Evolutionary conservation across 768 basidiomycete species (phyloP).

Genomic region (Pleurotus salmoneostramineus): DNA sequence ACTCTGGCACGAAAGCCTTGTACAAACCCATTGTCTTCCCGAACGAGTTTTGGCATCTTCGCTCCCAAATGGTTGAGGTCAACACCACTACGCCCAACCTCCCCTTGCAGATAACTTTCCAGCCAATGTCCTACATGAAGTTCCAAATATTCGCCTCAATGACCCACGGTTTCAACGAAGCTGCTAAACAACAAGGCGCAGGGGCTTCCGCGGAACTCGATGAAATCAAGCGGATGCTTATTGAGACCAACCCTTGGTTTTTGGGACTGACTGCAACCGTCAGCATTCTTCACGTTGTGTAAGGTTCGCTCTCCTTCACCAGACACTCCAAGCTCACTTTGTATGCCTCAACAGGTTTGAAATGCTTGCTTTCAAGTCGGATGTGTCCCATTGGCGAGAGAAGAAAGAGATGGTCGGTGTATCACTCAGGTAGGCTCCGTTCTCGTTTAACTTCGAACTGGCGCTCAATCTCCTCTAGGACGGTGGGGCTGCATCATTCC

Average conservation of each 20-base stretch:
- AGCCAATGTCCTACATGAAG: slow-evolving; percentile 83
- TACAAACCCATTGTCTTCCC: slow-evolving; percentile 90
- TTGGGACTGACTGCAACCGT: slow-evolving; percentile 81
- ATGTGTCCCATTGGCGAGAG: slow-evolving; percentile 93
- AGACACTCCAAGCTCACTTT: not conserved
- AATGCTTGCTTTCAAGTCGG: slow-evolving; percentile 93
- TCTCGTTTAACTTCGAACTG: slow-evolving; percentile 4
- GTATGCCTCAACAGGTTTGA: slow-evolving; percentile 64
- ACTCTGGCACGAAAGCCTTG: slow-evolving; percentile 58
- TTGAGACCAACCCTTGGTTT: slow-evolving; percentile 87
- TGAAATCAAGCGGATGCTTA: slow-evolving; percentile 92
- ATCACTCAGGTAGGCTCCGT: slow-evolving; percentile 68
- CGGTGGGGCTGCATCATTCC: slow-evolving; percentile 30
- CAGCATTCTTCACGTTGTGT: slow-evolving; percentile 85
- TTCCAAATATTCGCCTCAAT: slow-evolving; percentile 85
- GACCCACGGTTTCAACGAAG: slow-evolving; percentile 85
- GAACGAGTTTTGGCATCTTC: slow-evolving; percentile 94
- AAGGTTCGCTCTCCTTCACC: slow-evolving; percentile 24
- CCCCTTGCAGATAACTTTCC: slow-evolving; percentile 79
- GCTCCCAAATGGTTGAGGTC: slow-evolving; percentile 78
- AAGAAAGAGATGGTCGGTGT: slow-evolving; percentile 95
- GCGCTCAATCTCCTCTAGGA: slow-evolving; percentile 30
- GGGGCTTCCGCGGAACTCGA: slow-evolving; percentile 73
- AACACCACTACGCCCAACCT: slow-evolving; percentile 77
- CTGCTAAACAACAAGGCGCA: slow-evolving; percentile 69